Conservation (phyloP, 768 basidiomycete species). For the Mycena floridula region DNA sequence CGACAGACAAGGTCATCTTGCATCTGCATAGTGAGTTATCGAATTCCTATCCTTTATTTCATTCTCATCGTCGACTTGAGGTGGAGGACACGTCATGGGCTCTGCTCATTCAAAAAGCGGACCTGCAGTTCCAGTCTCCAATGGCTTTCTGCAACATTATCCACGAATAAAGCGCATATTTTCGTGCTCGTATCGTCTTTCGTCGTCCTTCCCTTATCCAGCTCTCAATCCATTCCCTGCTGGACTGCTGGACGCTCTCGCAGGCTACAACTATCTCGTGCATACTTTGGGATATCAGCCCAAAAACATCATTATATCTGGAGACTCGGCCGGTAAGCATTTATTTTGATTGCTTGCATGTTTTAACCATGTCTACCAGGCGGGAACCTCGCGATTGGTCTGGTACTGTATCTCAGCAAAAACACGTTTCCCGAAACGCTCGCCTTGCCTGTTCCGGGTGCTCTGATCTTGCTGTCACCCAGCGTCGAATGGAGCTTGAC, state of each 20-base stretch:
- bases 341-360: not conserved
- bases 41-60: not conserved
- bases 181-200: slow-evolving; percentile 68
- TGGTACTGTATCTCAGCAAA: slow-evolving; percentile 51
- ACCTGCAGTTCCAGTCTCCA: slow-evolving; percentile 35
- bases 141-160: slow-evolving; percentile 40
- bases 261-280: slow-evolving; percentile 69
- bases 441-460: slow-evolving; percentile 37
- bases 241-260: slow-evolving; percentile 66
- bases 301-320: slow-evolving; percentile 55
- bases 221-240: slow-evolving; percentile 62
- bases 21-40: not conserved
- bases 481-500: slow-evolving; percentile 34
- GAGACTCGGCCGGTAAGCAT: slow-evolving; percentile 53
- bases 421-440: no score
- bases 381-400: slow-evolving; percentile 61
- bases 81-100: slow-evolving; percentile 48
- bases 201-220: slow-evolving; percentile 34
- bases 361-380: slow-evolving; percentile 30
- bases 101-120: slow-evolving; percentile 52
- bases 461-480: slow-evolving; percentile 49
- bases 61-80: slow-evolving; percentile 18
- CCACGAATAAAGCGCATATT: slow-evolving; percentile 41
- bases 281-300: slow-evolving; percentile 50
- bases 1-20: slow-evolving; percentile 51